phyloP scores from a whole-genome alignment of 495 filamentous ascomycete species.

The Penicillium tannophilum region DNA sequence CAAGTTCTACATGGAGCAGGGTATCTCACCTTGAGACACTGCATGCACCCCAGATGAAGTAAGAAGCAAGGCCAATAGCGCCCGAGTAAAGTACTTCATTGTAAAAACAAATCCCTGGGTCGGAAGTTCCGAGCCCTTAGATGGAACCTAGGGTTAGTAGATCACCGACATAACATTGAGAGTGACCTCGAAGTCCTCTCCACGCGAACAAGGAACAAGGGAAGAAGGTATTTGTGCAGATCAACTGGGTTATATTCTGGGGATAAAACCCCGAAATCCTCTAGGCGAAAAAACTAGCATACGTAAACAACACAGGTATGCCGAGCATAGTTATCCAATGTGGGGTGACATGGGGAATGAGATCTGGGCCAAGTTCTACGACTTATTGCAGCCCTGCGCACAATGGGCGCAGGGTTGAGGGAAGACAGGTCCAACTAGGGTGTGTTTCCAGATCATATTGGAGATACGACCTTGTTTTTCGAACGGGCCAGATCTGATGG shows the following conservation, averaged over 20 bases:
- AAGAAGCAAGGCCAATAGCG: slow-evolving; percentile 18
- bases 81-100: slow-evolving; percentile 25
- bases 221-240: slow-evolving; percentile 22
- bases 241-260: slow-evolving; percentile 28
- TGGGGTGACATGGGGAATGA: slow-evolving; percentile 29
- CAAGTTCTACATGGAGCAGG: background rate
- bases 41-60: slow-evolving; percentile 17
- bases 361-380: slow-evolving; percentile 13
- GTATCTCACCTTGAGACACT: slow-evolving; percentile 20
- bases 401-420: background rate
- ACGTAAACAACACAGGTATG: slow-evolving; percentile 17
- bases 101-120: slow-evolving; percentile 9
- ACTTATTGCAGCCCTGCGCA: background rate
- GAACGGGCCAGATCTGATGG: slow-evolving; percentile 10
- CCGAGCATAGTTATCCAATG: slow-evolving; percentile 21
- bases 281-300: background rate
- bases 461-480: slow-evolving; percentile 5
- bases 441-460: background rate
- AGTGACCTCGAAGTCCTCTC: slow-evolving; percentile 16
- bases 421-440: background rate
- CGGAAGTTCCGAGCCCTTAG: slow-evolving; percentile 8
- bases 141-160: slow-evolving; percentile 17
- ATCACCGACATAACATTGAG: slow-evolving; percentile 16
- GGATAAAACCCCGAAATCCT: background rate
- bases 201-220: slow-evolving; percentile 13